phyloP scores from a whole-genome alignment of 441 rosid genomes.

The Croton setiger region DNA sequence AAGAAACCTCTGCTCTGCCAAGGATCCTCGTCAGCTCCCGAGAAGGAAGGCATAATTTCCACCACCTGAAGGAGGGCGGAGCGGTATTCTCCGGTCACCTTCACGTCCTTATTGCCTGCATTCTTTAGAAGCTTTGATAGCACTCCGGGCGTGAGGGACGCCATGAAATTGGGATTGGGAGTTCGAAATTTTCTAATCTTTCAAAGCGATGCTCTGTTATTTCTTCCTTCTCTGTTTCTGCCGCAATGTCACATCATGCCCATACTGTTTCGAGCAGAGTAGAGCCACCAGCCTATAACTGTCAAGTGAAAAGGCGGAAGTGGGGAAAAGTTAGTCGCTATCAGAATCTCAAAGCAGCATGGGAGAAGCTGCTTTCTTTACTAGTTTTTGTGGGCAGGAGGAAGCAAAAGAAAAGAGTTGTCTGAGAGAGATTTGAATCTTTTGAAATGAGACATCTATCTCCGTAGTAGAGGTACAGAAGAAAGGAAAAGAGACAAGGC shows the following conservation, averaged over 20 bases:
- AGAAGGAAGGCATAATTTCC: conserved; percentile 44
- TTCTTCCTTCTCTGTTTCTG: conserved; percentile 3
- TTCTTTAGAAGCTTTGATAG: conserved; percentile 41
- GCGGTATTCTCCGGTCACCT: conserved; percentile 37
- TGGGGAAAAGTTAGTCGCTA: not conserved
- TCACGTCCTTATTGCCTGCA: conserved; percentile 31
- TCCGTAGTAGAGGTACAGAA: not conserved
- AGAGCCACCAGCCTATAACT: no score
- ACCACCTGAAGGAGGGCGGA: conserved; percentile 48
- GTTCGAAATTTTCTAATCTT: not conserved
- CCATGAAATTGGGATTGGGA: conserved; percentile 26
- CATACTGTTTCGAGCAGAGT: no score
- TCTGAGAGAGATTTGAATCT: not conserved
- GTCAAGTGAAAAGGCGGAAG: not conserved
- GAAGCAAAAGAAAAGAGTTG: not conserved
- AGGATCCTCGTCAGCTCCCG: conserved; percentile 38
- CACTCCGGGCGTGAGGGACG: conserved; percentile 48
- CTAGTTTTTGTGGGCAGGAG: not conserved
- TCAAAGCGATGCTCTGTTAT: not conserved
- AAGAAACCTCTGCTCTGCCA: conserved; percentile 49
- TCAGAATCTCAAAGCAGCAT: conserved; percentile 17
- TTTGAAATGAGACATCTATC: conserved; percentile 2
- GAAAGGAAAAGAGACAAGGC: not conserved
- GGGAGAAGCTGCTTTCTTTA: not conserved
- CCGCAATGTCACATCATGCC: not conserved